Conservation (phyloP, 2,329 filamentous ascomycete genomes). For the Microdochium bolleyi region DNA sequence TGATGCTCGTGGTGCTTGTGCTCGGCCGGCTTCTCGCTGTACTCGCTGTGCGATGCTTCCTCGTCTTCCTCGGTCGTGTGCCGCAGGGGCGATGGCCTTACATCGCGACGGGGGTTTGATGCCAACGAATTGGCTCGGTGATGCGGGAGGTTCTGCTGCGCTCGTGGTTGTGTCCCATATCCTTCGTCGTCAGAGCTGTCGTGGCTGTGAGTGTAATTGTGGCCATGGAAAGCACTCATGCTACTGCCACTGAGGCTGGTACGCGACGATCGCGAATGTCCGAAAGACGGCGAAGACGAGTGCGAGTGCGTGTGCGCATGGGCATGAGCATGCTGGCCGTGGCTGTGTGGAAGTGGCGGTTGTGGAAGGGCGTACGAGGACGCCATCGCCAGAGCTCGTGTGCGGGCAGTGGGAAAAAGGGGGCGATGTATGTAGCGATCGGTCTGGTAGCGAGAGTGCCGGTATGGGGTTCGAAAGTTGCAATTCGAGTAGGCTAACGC, state of each 20-base stretch:
- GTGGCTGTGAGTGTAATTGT: slow-evolving; percentile 23
- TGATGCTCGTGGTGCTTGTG: slow-evolving; percentile 6
- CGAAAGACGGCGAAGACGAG: slow-evolving; percentile 29
- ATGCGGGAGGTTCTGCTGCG: slow-evolving; percentile 18
- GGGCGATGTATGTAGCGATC: background rate
- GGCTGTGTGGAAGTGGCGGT: slow-evolving; percentile 37
- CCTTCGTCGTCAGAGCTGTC: slow-evolving; percentile 23
- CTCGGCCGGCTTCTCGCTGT: background rate
- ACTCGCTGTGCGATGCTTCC: background rate
- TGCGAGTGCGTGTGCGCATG: slow-evolving; percentile 26
- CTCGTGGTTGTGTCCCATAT: slow-evolving; percentile 13
- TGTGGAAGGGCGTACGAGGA: slow-evolving; percentile 47
- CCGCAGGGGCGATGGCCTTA: slow-evolving; percentile 21
- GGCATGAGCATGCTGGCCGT: slow-evolving; percentile 27
- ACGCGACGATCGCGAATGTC: slow-evolving; percentile 23
- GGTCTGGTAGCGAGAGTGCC: no score
- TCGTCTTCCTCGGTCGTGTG: slow-evolving; percentile 5
- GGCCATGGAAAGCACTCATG: slow-evolving; percentile 8
- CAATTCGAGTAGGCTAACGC: no score
- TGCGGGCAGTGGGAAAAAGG: background rate
- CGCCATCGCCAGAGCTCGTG: slow-evolving; percentile 27
- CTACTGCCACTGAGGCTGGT: slow-evolving; percentile 17
- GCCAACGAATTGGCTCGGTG: slow-evolving; percentile 24
- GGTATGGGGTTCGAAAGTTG: no score
- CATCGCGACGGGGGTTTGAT: slow-evolving; percentile 22